phyloP scores from a whole-genome alignment of 2,329 filamentous ascomycete genomes.

The Trichoderma arundinaceum region DNA sequence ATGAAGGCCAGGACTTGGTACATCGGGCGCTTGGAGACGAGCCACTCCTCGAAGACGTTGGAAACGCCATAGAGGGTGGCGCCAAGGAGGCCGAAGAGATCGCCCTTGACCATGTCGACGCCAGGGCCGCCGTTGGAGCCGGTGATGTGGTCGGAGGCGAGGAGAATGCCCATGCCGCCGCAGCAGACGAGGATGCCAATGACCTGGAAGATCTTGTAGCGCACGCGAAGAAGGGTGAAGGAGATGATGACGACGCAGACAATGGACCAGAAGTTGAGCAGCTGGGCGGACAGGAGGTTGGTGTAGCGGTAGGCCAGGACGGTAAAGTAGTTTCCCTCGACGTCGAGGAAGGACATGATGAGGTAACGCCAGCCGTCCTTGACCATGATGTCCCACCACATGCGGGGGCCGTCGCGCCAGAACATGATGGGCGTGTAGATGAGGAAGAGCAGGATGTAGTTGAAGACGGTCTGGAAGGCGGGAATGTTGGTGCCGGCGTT shows the following conservation, averaged over 20 bases:
- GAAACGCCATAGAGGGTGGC: constrained; percentile 89
- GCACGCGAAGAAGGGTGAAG: constrained; percentile 80
- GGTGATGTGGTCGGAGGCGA: constrained; percentile 86
- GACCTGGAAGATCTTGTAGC: constrained; percentile 88
- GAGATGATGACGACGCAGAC: constrained; percentile 88
- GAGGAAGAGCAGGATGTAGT: constrained; percentile 82
- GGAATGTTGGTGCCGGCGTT: constrained; percentile 76
- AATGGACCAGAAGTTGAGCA: constrained; percentile 99
- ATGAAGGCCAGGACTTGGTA: constrained; percentile 95
- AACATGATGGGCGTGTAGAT: constrained; percentile 84
- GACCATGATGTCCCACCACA: constrained; percentile 67
- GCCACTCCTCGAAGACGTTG: constrained; percentile 94
- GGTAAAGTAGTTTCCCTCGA: constrained; percentile 97
- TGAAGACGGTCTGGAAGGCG: constrained; percentile 94
- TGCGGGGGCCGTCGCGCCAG: constrained; percentile 76
- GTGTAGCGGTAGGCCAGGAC: constrained; percentile 93
- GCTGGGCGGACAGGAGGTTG: constrained; percentile 87
- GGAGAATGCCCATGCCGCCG: constrained; percentile 85
- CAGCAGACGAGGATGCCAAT: constrained; percentile 87
- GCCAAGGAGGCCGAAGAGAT: constrained; percentile 87
- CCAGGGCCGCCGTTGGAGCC: constrained; percentile 71
- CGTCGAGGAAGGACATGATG: constrained; percentile 90
- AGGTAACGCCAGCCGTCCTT: constrained; percentile 92
- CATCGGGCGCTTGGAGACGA: constrained; percentile 82
- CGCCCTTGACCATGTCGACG: constrained; percentile 81